Percentiles rank a stretch among this genome's conserved stretches.
Evolutionary conservation across 1,284 basidiomycete species (phyloP).

Genomic region (Ustilago crameri): DNA sequence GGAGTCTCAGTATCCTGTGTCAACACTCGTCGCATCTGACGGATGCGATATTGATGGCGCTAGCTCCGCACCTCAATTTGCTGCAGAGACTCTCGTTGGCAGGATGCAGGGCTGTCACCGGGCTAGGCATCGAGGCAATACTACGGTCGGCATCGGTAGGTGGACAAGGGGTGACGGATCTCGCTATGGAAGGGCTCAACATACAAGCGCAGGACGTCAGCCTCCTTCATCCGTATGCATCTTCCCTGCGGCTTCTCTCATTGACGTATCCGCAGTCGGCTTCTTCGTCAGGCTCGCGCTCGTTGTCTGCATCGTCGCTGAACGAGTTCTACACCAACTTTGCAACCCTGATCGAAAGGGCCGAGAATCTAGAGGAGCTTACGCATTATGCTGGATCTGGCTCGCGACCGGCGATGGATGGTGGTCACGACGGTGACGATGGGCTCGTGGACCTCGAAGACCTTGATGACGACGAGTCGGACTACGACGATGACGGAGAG

Average conservation of each 20-base stretch:
- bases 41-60: conserved; percentile 40
- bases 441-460: conserved; percentile 46
- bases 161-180: conserved; percentile 31
- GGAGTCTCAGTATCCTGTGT: conserved; percentile 45
- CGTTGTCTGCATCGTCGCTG: conserved; percentile 26
- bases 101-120: conserved; percentile 59
- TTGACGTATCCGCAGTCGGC: conserved; percentile 55
- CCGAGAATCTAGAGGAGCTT: conserved; percentile 33
- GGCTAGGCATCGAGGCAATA: conserved; percentile 47
- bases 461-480: conserved; percentile 32
- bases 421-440: conserved; percentile 35
- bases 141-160: conserved; percentile 23
- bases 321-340: conserved; percentile 48
- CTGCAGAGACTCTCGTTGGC: conserved; percentile 54
- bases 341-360: conserved; percentile 34
- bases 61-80: conserved; percentile 43
- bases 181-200: conserved; percentile 60
- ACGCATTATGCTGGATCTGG: conserved; percentile 55
- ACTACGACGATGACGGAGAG: conserved; percentile 32
- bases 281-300: conserved; percentile 34
- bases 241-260: conserved; percentile 31
- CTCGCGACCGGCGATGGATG: conserved; percentile 39
- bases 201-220: conserved; percentile 33
- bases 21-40: conserved; percentile 57
- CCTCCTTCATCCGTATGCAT: conserved; percentile 24